Evolutionary conservation across 257 asterid genomes (phyloP), one percentile per base, ranked within the genome.

Genomic region (Handroanthus guayacan): DNA sequence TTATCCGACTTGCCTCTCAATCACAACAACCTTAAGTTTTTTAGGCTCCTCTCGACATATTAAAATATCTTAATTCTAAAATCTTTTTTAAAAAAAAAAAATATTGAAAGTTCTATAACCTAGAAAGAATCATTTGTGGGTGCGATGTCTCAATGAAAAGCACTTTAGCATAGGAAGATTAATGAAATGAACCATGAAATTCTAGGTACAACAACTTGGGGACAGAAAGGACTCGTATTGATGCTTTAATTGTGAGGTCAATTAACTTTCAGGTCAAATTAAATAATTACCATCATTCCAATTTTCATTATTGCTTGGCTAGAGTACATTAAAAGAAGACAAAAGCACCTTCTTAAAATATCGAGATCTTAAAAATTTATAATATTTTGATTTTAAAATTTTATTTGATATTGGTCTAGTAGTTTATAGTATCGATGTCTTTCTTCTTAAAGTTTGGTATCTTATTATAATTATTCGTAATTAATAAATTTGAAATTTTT

Each of bases 291-390:
- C 1, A 41, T 31, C 31, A 20, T 51, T 39, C 44, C n/a, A 39
- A 39, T 39, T 39, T 43, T 14, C 37, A 25, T 56, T 25, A 56
- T 43, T 75, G 79, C 79, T 65, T 75, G 13, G 45, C 50, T 65
- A 65, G 66, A 75, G 25, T 11, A 14, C 67, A 75, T 39, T 18
- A 65, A 75, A 75, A 75, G 79, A 75, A 75, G 38, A 54, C 39
- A 54, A 34, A 41, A 3, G 16, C n/a, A n/a, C 25, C 62, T 56
- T 18, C 8, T 6, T 36, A 17, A 16, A n/a, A 56, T 56, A 6
- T 18, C 20, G 36, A 17, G 36, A 56, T 56, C 18, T 51, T 51
- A 14, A 54, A 16, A 16, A 11, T 9, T 47, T 8, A 47, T 1
- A 47, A 8, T 43, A 8, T 14, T n/a, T 54, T 54, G 34, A n/a